phyloP scores from a whole-genome alignment of 805 yeast genomes.

The Yamadazyma ubonensis region DNA sequence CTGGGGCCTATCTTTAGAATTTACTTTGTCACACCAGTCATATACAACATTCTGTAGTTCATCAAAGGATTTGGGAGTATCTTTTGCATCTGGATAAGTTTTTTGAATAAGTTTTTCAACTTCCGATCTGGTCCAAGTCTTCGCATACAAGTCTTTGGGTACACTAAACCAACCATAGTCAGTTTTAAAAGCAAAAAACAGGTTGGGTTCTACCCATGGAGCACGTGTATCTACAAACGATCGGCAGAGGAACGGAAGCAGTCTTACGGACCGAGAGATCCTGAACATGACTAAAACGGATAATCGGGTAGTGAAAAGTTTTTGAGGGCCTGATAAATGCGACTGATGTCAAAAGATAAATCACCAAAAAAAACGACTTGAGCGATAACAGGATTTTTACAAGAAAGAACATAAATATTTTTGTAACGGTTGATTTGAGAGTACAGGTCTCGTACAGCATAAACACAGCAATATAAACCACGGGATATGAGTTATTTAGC shows the following conservation, averaged over 20 bases:
- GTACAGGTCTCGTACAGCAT: background rate
- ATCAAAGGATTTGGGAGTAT: conserved; percentile 3
- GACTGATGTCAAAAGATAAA: conserved; percentile 1
- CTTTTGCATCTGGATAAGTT: conserved; percentile 15
- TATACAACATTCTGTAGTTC: conserved; percentile 17
- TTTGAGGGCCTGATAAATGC: background rate
- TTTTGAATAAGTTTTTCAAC: conserved; percentile 14
- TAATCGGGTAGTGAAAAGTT: background rate
- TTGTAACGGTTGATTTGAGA: background rate
- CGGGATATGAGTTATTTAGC: conserved; percentile 13
- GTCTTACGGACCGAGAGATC: background rate
- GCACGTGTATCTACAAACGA: background rate
- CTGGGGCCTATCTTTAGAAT: conserved; percentile 8
- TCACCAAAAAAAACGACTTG: background rate
- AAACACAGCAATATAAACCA: background rate
- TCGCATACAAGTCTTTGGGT: conserved; percentile 17
- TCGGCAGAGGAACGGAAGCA: background rate
- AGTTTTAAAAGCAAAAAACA: conserved; percentile 16
- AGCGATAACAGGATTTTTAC: conserved; percentile 2
- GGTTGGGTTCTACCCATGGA: conserved; percentile 12
- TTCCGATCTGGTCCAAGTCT: conserved; percentile 19
- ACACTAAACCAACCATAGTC: conserved; percentile 23
- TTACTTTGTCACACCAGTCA: conserved; percentile 15
- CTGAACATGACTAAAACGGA: background rate
- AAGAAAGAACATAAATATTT: background rate